Evolutionary conservation across 2,329 filamentous ascomycete species (phyloP), one percentile per base, ranked within the genome.

Genomic region (Pyrenophora graminea): DNA sequence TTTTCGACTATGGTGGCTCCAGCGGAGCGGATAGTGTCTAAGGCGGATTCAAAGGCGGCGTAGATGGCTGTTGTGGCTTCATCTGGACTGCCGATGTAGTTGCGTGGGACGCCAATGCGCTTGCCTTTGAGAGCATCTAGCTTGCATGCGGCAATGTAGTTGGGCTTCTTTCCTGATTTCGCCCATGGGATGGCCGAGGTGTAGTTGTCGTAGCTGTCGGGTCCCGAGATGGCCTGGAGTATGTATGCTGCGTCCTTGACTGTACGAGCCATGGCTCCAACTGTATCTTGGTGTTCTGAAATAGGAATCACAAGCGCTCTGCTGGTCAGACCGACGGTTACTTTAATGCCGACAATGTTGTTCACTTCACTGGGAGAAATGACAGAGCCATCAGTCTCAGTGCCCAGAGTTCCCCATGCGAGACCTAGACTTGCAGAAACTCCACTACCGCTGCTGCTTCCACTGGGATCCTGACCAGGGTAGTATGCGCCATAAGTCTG

Each of bases 261-360:
- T 0, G 81, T 82, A 36, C 81, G 75, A 2, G 82, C 77, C 76
- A 85, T 82, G 0, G 82, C 82, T 0, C 82, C 82, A 8, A 84
- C 73, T 1, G 80, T 82, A 55, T 84, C 81, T 59, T 82, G 80
- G 48, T 78, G 80, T 56, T 82, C 74, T 23, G 76, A 80, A 51
- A 90, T 83, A 0, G 88, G 87, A 9, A 90, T 82, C 1, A 89
- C 86, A 4, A 87, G 75, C 52, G 80, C 73, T 12, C 83, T 75
- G 1, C 83, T 85, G 0, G 82, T 87, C 3, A 89, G 74, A 0
- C 86, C 86, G 1, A 88, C 82, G 0, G 85, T 86, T 1, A 86
- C 64, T 39, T 74, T 74, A 47, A 90, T 85, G 1, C 84, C 86
- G 0, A 88, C 85, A 1, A 88, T 66, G 49, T 86, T 86, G 72